phyloP scores from a whole-genome alignment of 306 rosid genomes.

The Malus sylvestris region DNA sequence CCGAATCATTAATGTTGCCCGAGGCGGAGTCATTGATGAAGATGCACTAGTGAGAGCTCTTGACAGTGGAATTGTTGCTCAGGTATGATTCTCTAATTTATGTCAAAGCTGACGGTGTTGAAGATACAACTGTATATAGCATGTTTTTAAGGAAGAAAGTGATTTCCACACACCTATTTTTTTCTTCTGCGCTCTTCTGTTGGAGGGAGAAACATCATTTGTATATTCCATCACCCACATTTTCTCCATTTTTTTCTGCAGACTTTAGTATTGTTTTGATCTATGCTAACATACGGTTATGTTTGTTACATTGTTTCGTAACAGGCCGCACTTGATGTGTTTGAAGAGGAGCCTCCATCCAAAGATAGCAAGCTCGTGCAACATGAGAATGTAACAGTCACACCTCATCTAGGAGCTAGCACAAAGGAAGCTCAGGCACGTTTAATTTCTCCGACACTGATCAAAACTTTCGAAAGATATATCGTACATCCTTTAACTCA shows the following conservation, averaged over 20 bases:
- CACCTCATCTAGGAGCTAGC: constrained; percentile 98
- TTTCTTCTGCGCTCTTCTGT: not conserved
- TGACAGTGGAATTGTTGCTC: constrained; percentile 76
- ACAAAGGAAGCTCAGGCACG: constrained; percentile 91
- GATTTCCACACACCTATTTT: too few relatives aligned
- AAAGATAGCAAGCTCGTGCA: constrained; percentile 70
- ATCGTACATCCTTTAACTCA: not conserved
- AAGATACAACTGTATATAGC: not conserved
- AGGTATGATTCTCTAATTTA: constrained; percentile 29
- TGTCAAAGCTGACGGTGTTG: not conserved
- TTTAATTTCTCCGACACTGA: not conserved
- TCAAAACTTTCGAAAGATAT: not conserved
- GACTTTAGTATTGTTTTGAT: not conserved
- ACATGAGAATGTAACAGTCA: constrained; percentile 69
- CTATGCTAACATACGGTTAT: not conserved
- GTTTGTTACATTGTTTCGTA: constrained; percentile 3
- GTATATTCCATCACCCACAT: not conserved
- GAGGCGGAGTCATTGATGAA: constrained; percentile 94
- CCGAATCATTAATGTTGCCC: constrained; percentile 70
- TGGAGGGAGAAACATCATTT: not conserved
- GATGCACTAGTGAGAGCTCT: constrained; percentile 78
- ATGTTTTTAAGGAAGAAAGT: not conserved
- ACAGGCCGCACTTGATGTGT: constrained; percentile 92
- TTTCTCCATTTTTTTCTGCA: not conserved
- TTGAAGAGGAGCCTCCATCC: constrained; percentile 79